Conservation (phyloP, 257 asterid species). For the Lavandula angustifolia region DNA sequence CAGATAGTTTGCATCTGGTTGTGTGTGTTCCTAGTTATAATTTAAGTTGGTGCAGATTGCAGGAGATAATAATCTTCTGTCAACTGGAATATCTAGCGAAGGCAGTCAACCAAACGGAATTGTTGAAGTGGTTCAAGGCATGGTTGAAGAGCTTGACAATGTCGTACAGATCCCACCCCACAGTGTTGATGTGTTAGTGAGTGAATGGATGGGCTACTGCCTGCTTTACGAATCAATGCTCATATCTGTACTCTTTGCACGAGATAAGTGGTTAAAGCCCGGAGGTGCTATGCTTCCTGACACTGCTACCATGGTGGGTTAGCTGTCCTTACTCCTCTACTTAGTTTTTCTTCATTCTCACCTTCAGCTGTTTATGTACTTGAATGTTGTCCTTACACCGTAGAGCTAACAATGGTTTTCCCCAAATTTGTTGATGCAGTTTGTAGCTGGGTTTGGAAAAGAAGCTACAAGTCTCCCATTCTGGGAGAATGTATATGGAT, state of each 20-base stretch:
- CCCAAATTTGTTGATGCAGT: constrained; percentile 41
- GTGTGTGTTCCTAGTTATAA: constrained; percentile 16
- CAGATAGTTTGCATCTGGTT: constrained; percentile 11
- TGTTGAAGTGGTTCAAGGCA: constrained; percentile 76
- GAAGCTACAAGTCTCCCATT: constrained; percentile 87
- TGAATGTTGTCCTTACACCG: constrained; percentile 10
- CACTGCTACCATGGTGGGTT: constrained; percentile 82
- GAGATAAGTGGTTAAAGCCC: constrained; percentile 94
- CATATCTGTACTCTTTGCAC: constrained; percentile 79
- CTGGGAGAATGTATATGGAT: constrained; percentile 94
- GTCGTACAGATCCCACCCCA: constrained; percentile 51
- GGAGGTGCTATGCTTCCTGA: constrained; percentile 97
- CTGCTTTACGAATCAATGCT: constrained; percentile 97
- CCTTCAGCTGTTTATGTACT: constrained; percentile 24
- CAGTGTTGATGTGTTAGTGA: constrained; percentile 76
- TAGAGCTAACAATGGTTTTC: constrained; percentile 20
- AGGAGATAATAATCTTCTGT: constrained; percentile 62
- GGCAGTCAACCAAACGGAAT: constrained; percentile 41
- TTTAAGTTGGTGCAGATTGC: constrained; percentile 60
- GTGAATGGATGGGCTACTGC: constrained; percentile 99
- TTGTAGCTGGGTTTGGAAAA: constrained; percentile 92
- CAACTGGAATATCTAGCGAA: constrained; percentile 34
- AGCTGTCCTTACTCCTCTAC: constrained; percentile 29
- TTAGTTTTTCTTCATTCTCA: constrained; percentile 16
- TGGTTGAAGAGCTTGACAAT: constrained; percentile 78